phyloP scores from a whole-genome alignment of 768 basidiomycete genomes.

The Boletus insuetus region DNA sequence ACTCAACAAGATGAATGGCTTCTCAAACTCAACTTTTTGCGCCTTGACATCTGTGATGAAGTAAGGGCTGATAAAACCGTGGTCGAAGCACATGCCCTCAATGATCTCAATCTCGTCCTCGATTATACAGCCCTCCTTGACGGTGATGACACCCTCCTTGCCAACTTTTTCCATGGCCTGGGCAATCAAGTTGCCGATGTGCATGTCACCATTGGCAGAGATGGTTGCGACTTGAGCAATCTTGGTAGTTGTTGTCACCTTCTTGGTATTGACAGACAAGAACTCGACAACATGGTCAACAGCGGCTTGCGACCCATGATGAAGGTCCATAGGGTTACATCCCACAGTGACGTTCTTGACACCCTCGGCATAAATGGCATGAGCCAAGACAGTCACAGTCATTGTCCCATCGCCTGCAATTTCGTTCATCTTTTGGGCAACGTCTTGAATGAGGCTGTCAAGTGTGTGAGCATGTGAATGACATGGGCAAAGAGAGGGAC shows the following conservation, averaged over 20 bases:
- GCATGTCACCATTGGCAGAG: constrained; percentile 75
- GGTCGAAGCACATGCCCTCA: constrained; percentile 99
- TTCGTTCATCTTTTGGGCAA: constrained; percentile 96
- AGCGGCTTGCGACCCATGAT: constrained; percentile 94
- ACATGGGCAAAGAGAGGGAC: neutral
- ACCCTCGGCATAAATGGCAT: constrained; percentile 97
- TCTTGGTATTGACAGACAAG: constrained; percentile 84
- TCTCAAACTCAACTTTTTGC: constrained; percentile 96
- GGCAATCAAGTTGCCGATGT: no score
- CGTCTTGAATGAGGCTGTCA: constrained; percentile 85
- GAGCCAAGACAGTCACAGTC: constrained; percentile 94
- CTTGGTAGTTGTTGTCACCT: constrained; percentile 95
- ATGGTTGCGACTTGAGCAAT: constrained; percentile 99
- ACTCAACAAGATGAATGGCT: constrained; percentile 87
- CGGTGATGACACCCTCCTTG: constrained; percentile 99
- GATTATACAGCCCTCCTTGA: constrained; percentile 97
- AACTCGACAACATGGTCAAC: constrained; percentile 93
- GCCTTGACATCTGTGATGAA: constrained; percentile 98
- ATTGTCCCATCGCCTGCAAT: constrained; percentile 97
- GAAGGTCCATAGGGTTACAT: constrained; percentile 99
- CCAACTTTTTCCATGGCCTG: constrained; percentile 99
- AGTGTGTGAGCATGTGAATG: constrained; percentile 4
- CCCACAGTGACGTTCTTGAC: constrained; percentile 99
- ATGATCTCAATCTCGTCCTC: constrained; percentile 99
- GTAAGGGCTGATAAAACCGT: constrained; percentile 97